Base-by-base conservation (phyloP, 345 rosid genomes). In the Eucalyptus regnans region DNA sequence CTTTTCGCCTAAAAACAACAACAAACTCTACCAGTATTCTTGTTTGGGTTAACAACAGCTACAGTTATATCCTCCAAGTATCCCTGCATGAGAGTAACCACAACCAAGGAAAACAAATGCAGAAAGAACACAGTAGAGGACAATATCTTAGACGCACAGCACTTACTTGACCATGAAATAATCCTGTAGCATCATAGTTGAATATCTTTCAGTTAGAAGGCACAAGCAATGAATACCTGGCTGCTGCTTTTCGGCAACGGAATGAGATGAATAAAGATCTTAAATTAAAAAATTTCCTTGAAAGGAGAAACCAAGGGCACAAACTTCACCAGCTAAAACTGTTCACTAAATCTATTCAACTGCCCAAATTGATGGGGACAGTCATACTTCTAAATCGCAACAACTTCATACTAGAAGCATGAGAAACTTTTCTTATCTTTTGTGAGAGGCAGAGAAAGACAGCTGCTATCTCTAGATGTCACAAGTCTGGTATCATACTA, bases 161-260 rank as follows among this genome's bases (percentile, higher is more conserved):
- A 93, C 93, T 94, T 93, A 92, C 94, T 91, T 92, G 94, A 91
- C 92, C 91, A 87, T 56, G 87, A 89, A 90, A 89, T 87, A 89
- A 91, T 90, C 89, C 89, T 41, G 92, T 87, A 89, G 91, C 93
- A 86, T 91, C 93, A 79, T 50, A 88, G 91, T 90, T 79, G 92
- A 90, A 85, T 88, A 90, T 58, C 89, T 86, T 88, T 89, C 51
- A 76, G 29, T 41, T 76, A 71, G 48, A 76, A 76, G 84, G 48
- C 29, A 22, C 92, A 86, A 87, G 90, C 88, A 90, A 89, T 41
- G 29, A 20, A 76, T 76, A 87, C 88, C 87, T 43, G 43, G 91
- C 88, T 86, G 64, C 87, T 88, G 84, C 87, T 90, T 58, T 88
- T 88, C 37, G 62, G 68, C 80, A 76, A 90, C 25, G 51, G 68